Conservation (phyloP, 2,329 filamentous ascomycete genomes). For the Graphilbum ipis-grandicollis region DNA sequence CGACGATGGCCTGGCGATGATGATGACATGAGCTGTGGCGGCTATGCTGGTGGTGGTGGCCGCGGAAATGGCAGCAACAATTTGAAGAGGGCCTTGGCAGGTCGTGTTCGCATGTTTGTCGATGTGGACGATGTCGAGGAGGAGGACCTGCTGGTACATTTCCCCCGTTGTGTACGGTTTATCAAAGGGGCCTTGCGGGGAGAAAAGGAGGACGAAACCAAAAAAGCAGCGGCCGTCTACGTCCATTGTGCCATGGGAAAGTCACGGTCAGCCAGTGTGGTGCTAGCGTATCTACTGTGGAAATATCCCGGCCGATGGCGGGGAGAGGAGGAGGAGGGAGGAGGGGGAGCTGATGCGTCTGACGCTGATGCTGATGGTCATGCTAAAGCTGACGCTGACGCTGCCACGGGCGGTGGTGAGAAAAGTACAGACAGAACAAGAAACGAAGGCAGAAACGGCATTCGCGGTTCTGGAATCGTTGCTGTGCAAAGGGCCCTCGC, state of each 20-base stretch:
- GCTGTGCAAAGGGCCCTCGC: slow-evolving; percentile 47
- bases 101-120: slow-evolving; percentile 23
- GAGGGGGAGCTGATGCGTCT: no score
- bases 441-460: no score
- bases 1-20: slow-evolving; percentile 24
- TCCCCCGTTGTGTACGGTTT: slow-evolving; percentile 63
- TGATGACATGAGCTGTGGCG: slow-evolving; percentile 12
- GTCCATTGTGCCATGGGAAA: slow-evolving; percentile 84
- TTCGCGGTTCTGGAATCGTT: no score
- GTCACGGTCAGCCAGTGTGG: slow-evolving; percentile 72
- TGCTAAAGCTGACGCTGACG: slow-evolving; percentile 17
- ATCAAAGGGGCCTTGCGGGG: slow-evolving; percentile 56
- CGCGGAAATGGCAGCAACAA: no score
- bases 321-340: slow-evolving; percentile 10
- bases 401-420: no score
- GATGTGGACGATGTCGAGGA: slow-evolving; percentile 85
- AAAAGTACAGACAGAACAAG: no score
- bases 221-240: slow-evolving; percentile 29
- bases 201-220: no score
- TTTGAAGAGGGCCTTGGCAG: slow-evolving; percentile 25
- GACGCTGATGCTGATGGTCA: no score
- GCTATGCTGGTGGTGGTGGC: background rate
- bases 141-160: slow-evolving; percentile 67
- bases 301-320: slow-evolving; percentile 38
- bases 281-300: slow-evolving; percentile 72